Evolutionary conservation across 2,329 filamentous ascomycete species (phyloP), one percentile per base, ranked within the genome.

Genomic region (Diatrype stigma): DNA sequence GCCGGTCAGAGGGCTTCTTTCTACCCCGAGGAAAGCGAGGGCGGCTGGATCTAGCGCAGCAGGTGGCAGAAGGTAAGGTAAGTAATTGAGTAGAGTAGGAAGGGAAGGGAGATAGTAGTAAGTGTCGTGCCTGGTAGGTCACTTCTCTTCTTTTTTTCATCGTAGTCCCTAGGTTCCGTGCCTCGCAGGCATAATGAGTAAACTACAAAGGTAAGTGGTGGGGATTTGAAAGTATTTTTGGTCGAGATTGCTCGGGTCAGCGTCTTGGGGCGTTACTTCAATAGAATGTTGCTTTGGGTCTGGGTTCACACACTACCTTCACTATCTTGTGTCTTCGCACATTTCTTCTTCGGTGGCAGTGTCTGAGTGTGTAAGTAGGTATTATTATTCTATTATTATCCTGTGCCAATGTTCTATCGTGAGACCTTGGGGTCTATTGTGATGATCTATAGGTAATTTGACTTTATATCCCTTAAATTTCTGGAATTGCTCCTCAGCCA

Each of bases 201-300:
- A n/a, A n/a, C n/a, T n/a, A n/a, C n/a, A n/a, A n/a, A 44, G 40
- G 40, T 44, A 44, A 26, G 40, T 44, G 40, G 21, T 44, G 23
- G 40, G 40, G 11, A 21, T 44, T 44, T 16, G 10, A 10, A 12
- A 23, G 7, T 44, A 16, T 7, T 7, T 42, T n/a, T 22, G 8
- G 38, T 42, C 14, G 6, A 44, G 40, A 28, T 5, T 44, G 40
- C 40, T 44, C 40, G 11, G 40, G 40, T 28, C 22, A 28, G 22
- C n/a, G 26, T 44, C 22, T 44, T 11, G 14, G 16, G 22, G 21
- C 21, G 16, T 44, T 23, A n/a, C n/a, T n/a, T n/a, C n/a, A 44
- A 26, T 26, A 44, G 22, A 44, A 44, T 23, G 14, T 44, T 8
- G 40, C 26, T 30, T 30, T 30, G 26, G 26, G 26, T n/a, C n/a